A percentile compares a stretch with the other conserved stretches of the same genome.
Evolutionary conservation across 2,329 filamentous ascomycete species (phyloP).

Genomic region (Penicillium corylophilum): DNA sequence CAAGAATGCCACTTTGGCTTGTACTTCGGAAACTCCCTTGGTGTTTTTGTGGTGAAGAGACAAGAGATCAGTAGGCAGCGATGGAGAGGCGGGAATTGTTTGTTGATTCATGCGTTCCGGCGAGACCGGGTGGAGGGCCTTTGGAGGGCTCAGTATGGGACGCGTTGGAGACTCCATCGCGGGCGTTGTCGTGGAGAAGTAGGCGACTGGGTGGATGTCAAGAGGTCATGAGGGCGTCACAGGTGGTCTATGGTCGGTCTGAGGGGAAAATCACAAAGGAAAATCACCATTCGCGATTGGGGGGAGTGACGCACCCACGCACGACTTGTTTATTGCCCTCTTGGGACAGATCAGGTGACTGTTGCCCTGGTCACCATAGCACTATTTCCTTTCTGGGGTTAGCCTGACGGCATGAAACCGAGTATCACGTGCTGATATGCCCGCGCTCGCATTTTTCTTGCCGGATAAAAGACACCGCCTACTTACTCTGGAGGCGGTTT

Average conservation of each 20-base stretch:
- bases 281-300: conserved; percentile 23
- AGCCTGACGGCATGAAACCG: neutral
- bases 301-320: conserved; percentile 31
- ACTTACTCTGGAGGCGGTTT: neutral
- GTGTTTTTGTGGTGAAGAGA: conserved; percentile 38
- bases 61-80: conserved; percentile 36
- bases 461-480: neutral
- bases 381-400: conserved; percentile 1
- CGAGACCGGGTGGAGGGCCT: conserved; percentile 46
- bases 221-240: conserved; percentile 18
- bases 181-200: conserved; percentile 8
- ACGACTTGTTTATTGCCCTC: conserved; percentile 30
- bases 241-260: conserved; percentile 3
- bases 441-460: neutral
- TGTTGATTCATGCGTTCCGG: conserved; percentile 52
- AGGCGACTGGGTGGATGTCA: conserved; percentile 9
- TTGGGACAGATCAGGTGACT: conserved; percentile 28
- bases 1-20: conserved; percentile 50
- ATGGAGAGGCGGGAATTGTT: conserved; percentile 41
- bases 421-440: conserved; percentile 21
- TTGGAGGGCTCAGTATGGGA: conserved; percentile 33
- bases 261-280: conserved; percentile 6
- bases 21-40: conserved; percentile 44
- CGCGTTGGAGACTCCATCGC: conserved; percentile 40
- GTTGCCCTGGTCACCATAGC: conserved; percentile 34